phyloP scores from a whole-genome alignment of 139 green algal species.

The Chlorella sp. region DNA sequence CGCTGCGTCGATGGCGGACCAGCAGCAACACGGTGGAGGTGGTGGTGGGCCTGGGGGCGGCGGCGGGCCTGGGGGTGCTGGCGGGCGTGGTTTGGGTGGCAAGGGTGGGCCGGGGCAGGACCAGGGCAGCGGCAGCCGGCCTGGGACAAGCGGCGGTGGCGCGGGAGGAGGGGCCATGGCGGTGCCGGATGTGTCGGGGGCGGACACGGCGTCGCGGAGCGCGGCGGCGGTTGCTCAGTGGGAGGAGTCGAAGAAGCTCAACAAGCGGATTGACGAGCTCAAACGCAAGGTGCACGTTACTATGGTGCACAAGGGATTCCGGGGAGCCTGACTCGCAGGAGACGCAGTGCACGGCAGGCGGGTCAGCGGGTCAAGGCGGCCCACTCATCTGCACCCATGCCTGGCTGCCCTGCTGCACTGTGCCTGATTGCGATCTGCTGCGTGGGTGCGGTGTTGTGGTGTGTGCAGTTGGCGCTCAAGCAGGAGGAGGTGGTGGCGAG shows the following conservation, averaged over 20 bases:
- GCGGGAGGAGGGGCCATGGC: too few species aligned
- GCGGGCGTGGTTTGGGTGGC: too few species aligned
- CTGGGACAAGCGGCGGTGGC: background rate
- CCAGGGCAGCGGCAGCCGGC: background rate
- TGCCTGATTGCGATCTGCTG: background rate
- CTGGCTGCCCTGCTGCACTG: background rate
- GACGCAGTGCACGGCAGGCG: too few species aligned
- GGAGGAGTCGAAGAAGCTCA: conserved; percentile 72
- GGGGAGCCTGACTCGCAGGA: too few species aligned
- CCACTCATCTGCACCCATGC: too few species aligned
- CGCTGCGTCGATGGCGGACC: background rate
- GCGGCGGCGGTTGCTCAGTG: conserved; percentile 39
- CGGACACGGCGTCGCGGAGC: background rate
- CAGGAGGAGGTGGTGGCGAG: conserved; percentile 31
- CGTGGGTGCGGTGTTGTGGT: background rate
- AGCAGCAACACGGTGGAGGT: too few species aligned
- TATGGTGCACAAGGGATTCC: too few species aligned
- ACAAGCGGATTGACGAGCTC: conserved; percentile 36
- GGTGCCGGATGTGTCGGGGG: background rate
- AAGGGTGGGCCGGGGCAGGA: conserved; percentile 2
- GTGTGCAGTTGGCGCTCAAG: conserved; percentile 45
- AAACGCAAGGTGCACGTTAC: conserved; percentile 20
- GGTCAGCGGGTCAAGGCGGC: too few species aligned
- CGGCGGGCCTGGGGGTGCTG: background rate
- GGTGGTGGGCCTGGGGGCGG: too few species aligned